phyloP scores from a whole-genome alignment of 2,329 filamentous ascomycete genomes.

The Alternaria rosae region DNA sequence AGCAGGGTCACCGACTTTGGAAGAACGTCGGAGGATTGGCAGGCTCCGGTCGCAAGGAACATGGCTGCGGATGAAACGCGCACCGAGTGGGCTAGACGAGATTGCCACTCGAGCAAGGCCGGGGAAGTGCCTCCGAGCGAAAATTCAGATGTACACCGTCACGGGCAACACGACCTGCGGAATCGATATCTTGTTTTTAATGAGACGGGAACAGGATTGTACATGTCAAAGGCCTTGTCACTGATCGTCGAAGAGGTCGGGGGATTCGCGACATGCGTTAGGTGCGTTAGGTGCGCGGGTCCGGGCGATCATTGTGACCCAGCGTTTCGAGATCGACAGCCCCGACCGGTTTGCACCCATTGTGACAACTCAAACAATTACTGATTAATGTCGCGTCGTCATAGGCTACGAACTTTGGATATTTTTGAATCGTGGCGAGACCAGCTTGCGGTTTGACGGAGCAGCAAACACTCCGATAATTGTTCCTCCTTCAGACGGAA shows the following conservation, averaged over 20 bases:
- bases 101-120: background rate
- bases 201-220: background rate
- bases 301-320: background rate
- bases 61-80: slow-evolving; percentile 10
- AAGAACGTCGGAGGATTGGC: background rate
- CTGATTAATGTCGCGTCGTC: background rate
- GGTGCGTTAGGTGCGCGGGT: background rate
- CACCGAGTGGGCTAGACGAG: background rate
- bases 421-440: background rate
- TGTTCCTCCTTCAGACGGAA: background rate
- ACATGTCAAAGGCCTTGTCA: background rate
- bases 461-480: background rate
- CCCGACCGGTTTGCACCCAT: background rate
- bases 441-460: background rate
- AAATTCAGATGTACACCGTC: background rate
- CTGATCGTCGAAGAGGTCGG: background rate
- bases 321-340: background rate
- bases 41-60: slow-evolving; percentile 3
- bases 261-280: background rate
- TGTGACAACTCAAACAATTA: background rate
- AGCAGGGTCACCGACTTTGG: slow-evolving; percentile 1
- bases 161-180: background rate
- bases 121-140: background rate
- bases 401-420: background rate
- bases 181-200: background rate